Evolutionary conservation across 1,139 yeast genomes (phyloP).

Genomic region (Hyphopichia fennica): DNA sequence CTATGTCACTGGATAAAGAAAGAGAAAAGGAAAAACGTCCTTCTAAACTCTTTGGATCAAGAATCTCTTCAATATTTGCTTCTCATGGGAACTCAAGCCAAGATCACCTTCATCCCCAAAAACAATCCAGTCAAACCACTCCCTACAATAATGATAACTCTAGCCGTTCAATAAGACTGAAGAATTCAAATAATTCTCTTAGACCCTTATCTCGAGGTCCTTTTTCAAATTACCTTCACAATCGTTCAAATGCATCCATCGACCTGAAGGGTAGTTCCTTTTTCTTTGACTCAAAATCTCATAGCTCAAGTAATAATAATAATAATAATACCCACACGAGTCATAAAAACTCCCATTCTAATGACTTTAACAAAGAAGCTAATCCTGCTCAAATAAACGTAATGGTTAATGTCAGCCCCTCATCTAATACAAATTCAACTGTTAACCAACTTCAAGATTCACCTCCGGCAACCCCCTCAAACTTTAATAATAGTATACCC

Average conservation of each 20-base stretch:
- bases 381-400: background rate
- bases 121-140: background rate
- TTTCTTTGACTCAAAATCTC: background rate
- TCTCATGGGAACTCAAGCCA: conserved; percentile 3
- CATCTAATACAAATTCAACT: background rate
- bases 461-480: background rate
- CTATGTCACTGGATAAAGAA: conserved; percentile 4
- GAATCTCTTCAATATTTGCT: conserved; percentile 4
- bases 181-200: background rate
- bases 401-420: background rate
- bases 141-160: background rate
- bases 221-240: conserved; percentile 1
- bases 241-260: conserved; percentile 2
- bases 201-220: conserved; percentile 2
- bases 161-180: conserved; percentile 1
- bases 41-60: conserved; percentile 4
- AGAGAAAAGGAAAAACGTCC: conserved; percentile 5
- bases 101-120: conserved; percentile 1
- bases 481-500: background rate
- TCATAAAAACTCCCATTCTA: background rate
- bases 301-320: background rate
- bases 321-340: background rate
- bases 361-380: background rate
- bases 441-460: background rate
- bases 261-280: conserved; percentile 1